Evolutionary conservation across 2,329 filamentous ascomycete species (phyloP).

Genomic region (Keithomyces neogunnii): DNA sequence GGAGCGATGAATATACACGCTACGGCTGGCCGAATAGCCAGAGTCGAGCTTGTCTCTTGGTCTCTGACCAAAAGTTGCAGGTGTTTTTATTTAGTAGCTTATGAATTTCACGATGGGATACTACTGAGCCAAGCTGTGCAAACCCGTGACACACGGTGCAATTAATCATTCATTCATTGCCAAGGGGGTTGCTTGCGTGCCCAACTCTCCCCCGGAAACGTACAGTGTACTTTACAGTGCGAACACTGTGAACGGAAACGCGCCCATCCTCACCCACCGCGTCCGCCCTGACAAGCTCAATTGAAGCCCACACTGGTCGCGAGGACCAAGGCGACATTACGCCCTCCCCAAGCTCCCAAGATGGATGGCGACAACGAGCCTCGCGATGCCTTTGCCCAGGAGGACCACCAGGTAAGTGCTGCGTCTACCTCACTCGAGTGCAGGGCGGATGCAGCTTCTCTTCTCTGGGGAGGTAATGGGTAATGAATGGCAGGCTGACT

Average conservation of each 20-base stretch:
- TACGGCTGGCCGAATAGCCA: slow-evolving; percentile 1
- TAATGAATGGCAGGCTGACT: no score
- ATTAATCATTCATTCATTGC: background rate
- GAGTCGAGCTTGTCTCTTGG: background rate
- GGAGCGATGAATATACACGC: slow-evolving; percentile 6
- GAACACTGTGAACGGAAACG: background rate
- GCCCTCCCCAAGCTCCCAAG: background rate
- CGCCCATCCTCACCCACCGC: slow-evolving; percentile 1
- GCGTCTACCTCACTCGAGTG: background rate
- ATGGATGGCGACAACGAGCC: slow-evolving; percentile 16
- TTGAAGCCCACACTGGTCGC: background rate
- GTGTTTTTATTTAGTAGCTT: slow-evolving; percentile 1
- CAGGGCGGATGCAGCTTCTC: background rate
- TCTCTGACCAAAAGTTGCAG: slow-evolving; percentile 1
- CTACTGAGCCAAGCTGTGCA: background rate
- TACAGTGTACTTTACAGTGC: background rate
- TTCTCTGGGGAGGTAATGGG: background rate
- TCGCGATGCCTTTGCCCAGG: slow-evolving; percentile 22
- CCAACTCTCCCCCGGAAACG: no score
- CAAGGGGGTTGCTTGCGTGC: background rate
- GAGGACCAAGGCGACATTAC: background rate
- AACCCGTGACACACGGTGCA: background rate
- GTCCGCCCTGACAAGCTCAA: background rate
- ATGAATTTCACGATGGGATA: slow-evolving; percentile 8
- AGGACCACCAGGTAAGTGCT: slow-evolving; percentile 34